Evolutionary conservation across 768 basidiomycete species (phyloP), one percentile per base, ranked within the genome.

Genomic region (Cystobasidium ongulense): DNA sequence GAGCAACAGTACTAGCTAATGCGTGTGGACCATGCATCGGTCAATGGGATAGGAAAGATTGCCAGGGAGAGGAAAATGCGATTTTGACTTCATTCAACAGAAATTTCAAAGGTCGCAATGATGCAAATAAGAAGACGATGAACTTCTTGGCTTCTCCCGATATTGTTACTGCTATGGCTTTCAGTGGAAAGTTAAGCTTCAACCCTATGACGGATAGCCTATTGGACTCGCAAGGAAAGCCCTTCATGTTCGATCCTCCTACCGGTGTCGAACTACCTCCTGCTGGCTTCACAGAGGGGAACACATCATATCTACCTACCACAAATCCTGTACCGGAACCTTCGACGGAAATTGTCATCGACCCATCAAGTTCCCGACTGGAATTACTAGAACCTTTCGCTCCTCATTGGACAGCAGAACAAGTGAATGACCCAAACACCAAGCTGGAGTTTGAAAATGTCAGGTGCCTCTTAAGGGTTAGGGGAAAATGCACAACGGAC

Each of bases 21-120:
- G 96, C 96, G 1, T 99, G 96, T 77, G 96, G 96, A 64, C 96
- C 96, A 29, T 99, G 96, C 80, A 99, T 98, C 77, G 96, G 96
- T 57, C 95, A 97, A 87, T 99, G 96, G 96, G 92, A 97, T 80
- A 87, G 96, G 31, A 87, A 88, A 54, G 92, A 92, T 76, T 88
- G 88, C 79, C 86, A 90, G 79, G 88, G 86, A 54, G 90, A 96
- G 81, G 90, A 95, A 79, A 98, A 98, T 81, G 91, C 93, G 13
- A 98, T 98, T 76, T 81, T 99, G 72, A 97, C 95, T 0, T 96
- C 92, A 43, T 98, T 98, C 86, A 98, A 99, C 82, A 87, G 95
- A 53, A 90, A 90, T 81, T 90, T 90, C 86, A 93, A 92, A 83
- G 92, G 93, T 1, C 87, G 96, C 77, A 99, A 99, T 80, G 96